These are phyloP conservation scores for Cryoendolithus antarcticus DNA, from an alignment of 2,329 filamentous ascomycete genomes.

Conservation along the genomic window DNA sequence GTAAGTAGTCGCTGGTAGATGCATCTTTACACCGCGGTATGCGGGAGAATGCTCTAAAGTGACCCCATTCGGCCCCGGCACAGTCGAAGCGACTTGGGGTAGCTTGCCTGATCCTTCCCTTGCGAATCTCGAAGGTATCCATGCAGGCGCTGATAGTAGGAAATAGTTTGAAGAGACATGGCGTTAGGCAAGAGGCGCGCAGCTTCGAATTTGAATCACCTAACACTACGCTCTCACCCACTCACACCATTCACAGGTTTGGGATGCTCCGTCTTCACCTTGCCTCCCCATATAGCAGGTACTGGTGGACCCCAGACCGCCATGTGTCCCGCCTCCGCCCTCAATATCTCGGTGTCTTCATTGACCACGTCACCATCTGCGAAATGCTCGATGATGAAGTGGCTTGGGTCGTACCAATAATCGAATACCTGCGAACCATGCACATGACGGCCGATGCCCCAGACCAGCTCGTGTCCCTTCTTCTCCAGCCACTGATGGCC, in stretches of 20 bases:
- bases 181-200: no score
- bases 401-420: constrained; percentile 43
- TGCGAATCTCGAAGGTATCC: no score
- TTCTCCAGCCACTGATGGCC: constrained; percentile 55
- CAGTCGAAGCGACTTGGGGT: no score
- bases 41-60: no score
- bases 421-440: constrained; percentile 55
- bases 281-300: constrained; percentile 1
- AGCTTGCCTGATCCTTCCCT: no score
- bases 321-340: constrained; percentile 4
- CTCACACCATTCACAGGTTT: constrained; percentile 1
- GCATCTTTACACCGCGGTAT: no score
- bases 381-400: constrained; percentile 45
- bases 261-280: not conserved
- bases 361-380: constrained; percentile 57
- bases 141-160: no score
- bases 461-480: constrained; percentile 51
- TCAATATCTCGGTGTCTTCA: constrained; percentile 33
- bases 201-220: no score
- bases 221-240: no score
- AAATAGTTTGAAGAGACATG: no score
- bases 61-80: no score
- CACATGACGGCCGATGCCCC: constrained; percentile 60
- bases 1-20: no score
- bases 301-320: constrained; percentile 5